phyloP scores from a whole-genome alignment of 1,139 yeast species.

The Geotrichum australiense region DNA sequence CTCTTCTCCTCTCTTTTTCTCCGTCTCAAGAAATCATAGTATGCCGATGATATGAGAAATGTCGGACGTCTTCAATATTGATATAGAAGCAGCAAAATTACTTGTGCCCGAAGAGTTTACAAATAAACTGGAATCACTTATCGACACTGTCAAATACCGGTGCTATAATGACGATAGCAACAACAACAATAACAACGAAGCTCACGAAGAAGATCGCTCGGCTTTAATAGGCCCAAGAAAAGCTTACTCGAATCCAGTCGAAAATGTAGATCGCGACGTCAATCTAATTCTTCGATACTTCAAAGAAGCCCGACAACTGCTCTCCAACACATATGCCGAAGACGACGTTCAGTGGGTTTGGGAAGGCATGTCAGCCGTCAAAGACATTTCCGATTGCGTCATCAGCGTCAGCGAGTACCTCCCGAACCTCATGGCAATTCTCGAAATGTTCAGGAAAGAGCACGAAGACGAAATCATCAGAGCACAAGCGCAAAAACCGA shows the following conservation, averaged over 20 bases:
- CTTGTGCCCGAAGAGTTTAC: not conserved
- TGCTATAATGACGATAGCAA: not conserved
- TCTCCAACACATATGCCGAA: constrained; percentile 23
- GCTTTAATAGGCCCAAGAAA: not conserved
- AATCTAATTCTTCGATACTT: constrained; percentile 23
- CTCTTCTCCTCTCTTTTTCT: too few species aligned
- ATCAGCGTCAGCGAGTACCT: constrained; percentile 45
- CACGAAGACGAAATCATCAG: constrained; percentile 20
- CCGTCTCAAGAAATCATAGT: too few species aligned
- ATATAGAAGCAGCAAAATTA: not conserved
- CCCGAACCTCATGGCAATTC: constrained; percentile 37
- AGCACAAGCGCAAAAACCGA: too few species aligned
- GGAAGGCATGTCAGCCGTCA: constrained; percentile 43
- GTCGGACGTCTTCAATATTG: too few species aligned
- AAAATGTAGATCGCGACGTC: constrained; percentile 6
- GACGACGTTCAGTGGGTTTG: constrained; percentile 41
- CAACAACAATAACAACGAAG: not conserved
- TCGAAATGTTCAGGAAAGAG: constrained; percentile 30
- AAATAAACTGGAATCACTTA: not conserved
- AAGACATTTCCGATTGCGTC: constrained; percentile 39
- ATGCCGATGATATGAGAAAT: too few species aligned
- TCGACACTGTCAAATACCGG: too few species aligned
- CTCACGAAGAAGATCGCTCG: not conserved
- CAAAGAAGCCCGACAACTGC: constrained; percentile 21
- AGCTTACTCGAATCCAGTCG: constrained; percentile 4